A percentile compares a stretch with the other conserved stretches of the same genome.
Evolutionary conservation across 129 eudicot genomes (phyloP).

Genomic region (Arctium lappa): DNA sequence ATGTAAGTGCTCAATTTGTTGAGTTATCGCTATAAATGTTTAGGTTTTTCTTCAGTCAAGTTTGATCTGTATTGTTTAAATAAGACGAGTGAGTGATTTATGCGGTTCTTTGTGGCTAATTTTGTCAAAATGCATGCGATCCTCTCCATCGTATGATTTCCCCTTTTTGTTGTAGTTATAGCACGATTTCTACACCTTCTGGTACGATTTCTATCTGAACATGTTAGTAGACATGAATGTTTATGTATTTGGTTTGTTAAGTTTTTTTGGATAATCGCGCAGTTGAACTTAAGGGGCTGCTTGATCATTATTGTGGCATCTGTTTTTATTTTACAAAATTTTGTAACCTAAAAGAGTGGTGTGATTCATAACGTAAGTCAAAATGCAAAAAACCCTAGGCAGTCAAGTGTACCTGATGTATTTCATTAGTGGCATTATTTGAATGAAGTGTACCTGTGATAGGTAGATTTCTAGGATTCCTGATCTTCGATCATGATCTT

Average conservation of each 20-base stretch:
- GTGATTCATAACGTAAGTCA: not conserved
- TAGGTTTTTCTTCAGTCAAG: conserved; percentile 16
- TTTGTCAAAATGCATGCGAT: conserved; percentile 13
- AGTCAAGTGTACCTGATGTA: not conserved
- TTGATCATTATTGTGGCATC: not conserved
- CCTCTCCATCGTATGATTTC: not conserved
- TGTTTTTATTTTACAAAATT: not conserved
- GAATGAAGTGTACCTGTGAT: not conserved
- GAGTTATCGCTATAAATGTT: not conserved
- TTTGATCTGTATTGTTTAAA: not conserved
- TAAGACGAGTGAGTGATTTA: not conserved
- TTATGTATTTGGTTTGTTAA: not conserved
- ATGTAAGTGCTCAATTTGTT: conserved; percentile 24
- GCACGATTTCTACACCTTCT: not conserved
- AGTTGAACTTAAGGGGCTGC: not conserved
- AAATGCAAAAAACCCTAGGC: not conserved
- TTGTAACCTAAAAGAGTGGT: not conserved
- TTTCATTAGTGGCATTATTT: not conserved
- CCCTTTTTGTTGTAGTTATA: conserved; percentile 12
- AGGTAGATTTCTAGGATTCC: not conserved
- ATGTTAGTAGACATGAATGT: not conserved
- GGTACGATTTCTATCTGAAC: conserved; percentile 1
- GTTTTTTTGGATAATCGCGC: not conserved
- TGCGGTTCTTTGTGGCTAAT: not conserved
- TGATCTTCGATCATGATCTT: not conserved